A percentile compares a stretch with the other conserved stretches of the same genome.
phyloP scores from a whole-genome alignment of 768 basidiomycete genomes.

The Tephrocybe sp. region DNA sequence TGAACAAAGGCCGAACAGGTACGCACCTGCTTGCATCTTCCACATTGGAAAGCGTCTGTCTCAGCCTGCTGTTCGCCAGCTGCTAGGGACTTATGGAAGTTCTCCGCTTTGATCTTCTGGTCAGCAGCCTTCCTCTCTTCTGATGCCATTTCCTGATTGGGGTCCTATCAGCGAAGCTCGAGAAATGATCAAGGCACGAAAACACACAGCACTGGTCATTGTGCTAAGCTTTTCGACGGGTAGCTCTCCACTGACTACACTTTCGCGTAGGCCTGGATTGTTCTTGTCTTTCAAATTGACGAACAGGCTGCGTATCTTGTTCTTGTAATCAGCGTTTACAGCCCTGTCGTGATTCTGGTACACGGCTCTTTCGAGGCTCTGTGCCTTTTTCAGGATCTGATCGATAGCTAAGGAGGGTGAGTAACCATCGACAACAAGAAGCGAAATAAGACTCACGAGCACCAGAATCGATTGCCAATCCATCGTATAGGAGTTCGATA shows the following conservation, averaged over 20 bases:
- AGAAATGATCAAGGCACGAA: neutral
- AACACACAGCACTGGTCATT: slow-evolving; percentile 79
- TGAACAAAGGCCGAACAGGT: neutral
- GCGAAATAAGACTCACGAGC: slow-evolving; percentile 65
- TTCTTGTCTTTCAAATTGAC: slow-evolving; percentile 96
- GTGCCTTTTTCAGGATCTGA: slow-evolving; percentile 63
- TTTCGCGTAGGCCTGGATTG: slow-evolving; percentile 84
- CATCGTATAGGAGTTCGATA: slow-evolving; percentile 88
- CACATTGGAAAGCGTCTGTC: slow-evolving; percentile 97
- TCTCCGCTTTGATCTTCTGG: slow-evolving; percentile 78
- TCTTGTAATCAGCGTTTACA: slow-evolving; percentile 53
- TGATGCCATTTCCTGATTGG: slow-evolving; percentile 87
- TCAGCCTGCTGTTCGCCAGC: slow-evolving; percentile 91
- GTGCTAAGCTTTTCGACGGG: slow-evolving; percentile 65
- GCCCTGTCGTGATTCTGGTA: slow-evolving; percentile 42
- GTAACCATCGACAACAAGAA: neutral
- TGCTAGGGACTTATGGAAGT: slow-evolving; percentile 88
- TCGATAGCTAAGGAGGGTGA: slow-evolving; percentile 56
- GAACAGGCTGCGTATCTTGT: slow-evolving; percentile 84
- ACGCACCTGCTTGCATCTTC: slow-evolving; percentile 84
- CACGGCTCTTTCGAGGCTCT: slow-evolving; percentile 72
- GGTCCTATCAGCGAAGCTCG: neutral
- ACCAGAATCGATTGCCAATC: slow-evolving; percentile 80
- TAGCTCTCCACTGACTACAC: slow-evolving; percentile 82
- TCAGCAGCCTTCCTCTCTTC: slow-evolving; percentile 88